These are phyloP conservation scores for Mimosa bimucronata DNA, from an alignment of 306 rosid species.

Conservation along the genomic window DNA sequence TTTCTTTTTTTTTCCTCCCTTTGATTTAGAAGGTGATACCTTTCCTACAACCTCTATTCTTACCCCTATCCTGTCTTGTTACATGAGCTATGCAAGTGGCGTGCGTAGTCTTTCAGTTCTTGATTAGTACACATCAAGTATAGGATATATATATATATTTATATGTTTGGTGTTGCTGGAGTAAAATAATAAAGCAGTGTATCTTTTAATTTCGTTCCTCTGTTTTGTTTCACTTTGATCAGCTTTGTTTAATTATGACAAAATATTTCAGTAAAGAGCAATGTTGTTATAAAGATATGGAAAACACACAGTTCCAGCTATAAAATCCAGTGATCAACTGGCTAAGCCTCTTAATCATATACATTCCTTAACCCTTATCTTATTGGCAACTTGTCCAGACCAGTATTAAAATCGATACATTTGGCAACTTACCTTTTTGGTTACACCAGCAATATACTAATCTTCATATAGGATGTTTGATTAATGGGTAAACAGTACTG, in stretches of 20 bases:
- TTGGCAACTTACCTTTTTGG: not conserved
- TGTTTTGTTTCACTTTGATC: not conserved
- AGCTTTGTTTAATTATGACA: not conserved
- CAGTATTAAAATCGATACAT: not conserved
- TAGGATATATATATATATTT: not conserved
- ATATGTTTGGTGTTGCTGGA: not conserved
- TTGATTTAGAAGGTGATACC: conserved; percentile 9
- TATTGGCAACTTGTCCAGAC: not conserved
- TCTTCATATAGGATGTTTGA: not conserved
- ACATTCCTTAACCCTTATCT: not conserved
- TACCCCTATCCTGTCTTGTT: not conserved
- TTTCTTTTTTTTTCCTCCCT: not conserved
- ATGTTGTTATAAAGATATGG: not conserved
- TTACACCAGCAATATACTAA: not conserved
- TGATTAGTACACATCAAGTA: not conserved
- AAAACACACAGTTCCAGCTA: not conserved
- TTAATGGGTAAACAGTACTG: not conserved
- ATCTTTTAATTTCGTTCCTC: not conserved
- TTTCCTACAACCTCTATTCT: conserved; percentile 25
- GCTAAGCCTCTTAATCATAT: not conserved
- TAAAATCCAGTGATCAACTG: not conserved
- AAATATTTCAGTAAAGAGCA: not conserved
- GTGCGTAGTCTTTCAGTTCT: not conserved
- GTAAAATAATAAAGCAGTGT: not conserved
- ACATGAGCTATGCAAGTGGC: conserved; percentile 21